phyloP scores from a whole-genome alignment of 2,329 filamentous ascomycete genomes.

The Trematosphaeria pertusa region DNA sequence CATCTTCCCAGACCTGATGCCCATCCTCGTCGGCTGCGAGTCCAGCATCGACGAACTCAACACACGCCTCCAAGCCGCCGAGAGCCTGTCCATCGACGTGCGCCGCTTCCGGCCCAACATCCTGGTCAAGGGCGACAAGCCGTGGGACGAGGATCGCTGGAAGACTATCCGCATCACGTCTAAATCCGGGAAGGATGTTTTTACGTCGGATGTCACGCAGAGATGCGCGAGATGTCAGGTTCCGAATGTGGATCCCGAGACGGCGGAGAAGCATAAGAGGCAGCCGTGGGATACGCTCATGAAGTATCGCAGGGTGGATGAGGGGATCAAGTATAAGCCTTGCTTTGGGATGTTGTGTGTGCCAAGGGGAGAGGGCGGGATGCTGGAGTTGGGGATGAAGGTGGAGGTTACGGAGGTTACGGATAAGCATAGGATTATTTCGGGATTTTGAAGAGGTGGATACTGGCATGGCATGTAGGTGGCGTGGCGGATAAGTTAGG shows the following conservation, averaged over 20 bases:
- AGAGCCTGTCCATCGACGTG: constrained; percentile 62
- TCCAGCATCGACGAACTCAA: constrained; percentile 67
- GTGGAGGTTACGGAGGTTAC: constrained; percentile 66
- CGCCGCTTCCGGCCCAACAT: constrained; percentile 68
- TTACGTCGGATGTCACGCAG: constrained; percentile 64
- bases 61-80: constrained; percentile 53
- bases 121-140: constrained; percentile 61
- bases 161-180: constrained; percentile 60
- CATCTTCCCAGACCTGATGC: constrained; percentile 67
- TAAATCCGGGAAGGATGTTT: constrained; percentile 19
- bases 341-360: constrained; percentile 72
- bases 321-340: constrained; percentile 68
- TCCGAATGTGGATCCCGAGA: constrained; percentile 70
- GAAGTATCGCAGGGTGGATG: constrained; percentile 66
- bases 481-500: too few relatives aligned
- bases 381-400: constrained; percentile 64
- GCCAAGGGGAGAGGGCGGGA: constrained; percentile 63
- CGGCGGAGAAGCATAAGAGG: constrained; percentile 63
- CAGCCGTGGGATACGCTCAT: constrained; percentile 70
- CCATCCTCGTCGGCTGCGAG: constrained; percentile 63
- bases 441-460: constrained; percentile 42
- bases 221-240: constrained; percentile 68
- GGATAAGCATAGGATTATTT: constrained; percentile 62
- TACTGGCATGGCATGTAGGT: too few relatives aligned
- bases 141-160: constrained; percentile 71